Conservation (phyloP, 495 filamentous ascomycete genomes). For the Neurospora sp. region DNA sequence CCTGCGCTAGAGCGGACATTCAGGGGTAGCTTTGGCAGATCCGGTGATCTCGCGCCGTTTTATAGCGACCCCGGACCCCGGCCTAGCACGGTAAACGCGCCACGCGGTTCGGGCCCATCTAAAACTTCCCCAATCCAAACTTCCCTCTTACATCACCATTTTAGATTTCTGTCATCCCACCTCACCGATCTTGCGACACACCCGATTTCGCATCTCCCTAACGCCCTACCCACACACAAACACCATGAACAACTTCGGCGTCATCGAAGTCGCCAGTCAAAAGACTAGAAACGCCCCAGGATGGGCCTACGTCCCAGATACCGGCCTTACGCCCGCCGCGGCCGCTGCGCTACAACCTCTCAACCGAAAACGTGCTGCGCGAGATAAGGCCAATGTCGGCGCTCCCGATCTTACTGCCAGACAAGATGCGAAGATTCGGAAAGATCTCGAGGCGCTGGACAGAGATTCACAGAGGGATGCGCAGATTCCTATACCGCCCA, state of each 20-base stretch:
- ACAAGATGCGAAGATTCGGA: slow-evolving; percentile 64
- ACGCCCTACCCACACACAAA: neutral
- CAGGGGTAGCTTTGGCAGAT: neutral
- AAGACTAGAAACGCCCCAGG: slow-evolving; percentile 62
- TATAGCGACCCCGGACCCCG: neutral
- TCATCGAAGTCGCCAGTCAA: slow-evolving; percentile 67
- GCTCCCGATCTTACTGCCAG: slow-evolving; percentile 55
- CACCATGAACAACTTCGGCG: slow-evolving; percentile 45
- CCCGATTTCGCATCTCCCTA: neutral
- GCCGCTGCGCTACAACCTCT: slow-evolving; percentile 31
- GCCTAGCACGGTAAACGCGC: neutral
- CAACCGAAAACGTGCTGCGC: slow-evolving; percentile 54
- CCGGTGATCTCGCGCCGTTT: neutral
- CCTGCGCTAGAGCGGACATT: neutral
- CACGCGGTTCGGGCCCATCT: neutral
- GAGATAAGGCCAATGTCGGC: slow-evolving; percentile 41
- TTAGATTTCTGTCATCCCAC: neutral
- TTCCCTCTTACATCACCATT: neutral
- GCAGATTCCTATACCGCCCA: slow-evolving; percentile 51
- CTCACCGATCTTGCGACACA: neutral
- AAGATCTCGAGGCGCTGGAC: slow-evolving; percentile 72
- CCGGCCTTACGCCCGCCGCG: slow-evolving; percentile 48
- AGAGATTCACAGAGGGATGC: slow-evolving; percentile 67
- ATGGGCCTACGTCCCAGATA: slow-evolving; percentile 81
- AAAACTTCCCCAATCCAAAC: neutral